Evolutionary conservation across 768 basidiomycete species (phyloP).

Genomic region (Boletus sensibilis): DNA sequence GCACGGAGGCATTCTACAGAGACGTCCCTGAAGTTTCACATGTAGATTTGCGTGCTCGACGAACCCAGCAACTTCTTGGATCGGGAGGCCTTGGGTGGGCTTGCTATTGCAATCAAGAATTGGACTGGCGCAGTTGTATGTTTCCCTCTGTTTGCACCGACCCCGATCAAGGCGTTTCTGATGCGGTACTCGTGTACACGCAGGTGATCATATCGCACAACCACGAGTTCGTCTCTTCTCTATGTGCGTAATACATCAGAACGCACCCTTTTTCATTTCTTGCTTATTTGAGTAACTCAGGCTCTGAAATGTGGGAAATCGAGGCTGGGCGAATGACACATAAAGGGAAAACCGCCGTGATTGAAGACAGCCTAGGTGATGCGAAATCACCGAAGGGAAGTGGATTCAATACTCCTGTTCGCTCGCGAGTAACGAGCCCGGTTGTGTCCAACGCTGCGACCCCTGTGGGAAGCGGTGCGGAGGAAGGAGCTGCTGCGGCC

Average conservation of each 20-base stretch:
- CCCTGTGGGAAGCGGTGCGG: conserved; percentile 76
- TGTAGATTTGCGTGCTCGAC: conserved; percentile 71
- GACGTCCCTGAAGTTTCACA: conserved; percentile 21
- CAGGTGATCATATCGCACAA: conserved; percentile 97
- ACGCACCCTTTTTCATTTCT: conserved; percentile 10
- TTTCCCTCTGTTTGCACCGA: conserved; percentile 15
- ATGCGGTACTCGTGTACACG: conserved; percentile 16
- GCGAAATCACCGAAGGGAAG: conserved; percentile 68
- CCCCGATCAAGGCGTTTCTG: conserved; percentile 13
- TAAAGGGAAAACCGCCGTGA: conserved; percentile 81
- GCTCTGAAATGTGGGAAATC: conserved; percentile 94
- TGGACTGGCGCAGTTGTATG: conserved; percentile 88
- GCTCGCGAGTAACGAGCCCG: conserved; percentile 70
- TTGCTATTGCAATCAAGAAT: conserved; percentile 92
- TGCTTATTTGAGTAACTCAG: conserved; percentile 37
- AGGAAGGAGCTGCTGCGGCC: conserved; percentile 45
- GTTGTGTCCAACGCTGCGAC: conserved; percentile 69
- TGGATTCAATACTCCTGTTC: conserved; percentile 65
- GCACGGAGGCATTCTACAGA: not conserved
- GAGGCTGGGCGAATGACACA: conserved; percentile 82
- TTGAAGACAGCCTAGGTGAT: conserved; percentile 83
- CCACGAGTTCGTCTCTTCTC: conserved; percentile 77
- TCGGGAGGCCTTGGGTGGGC: conserved; percentile 90
- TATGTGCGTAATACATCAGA: conserved; percentile 54
- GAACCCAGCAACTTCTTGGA: conserved; percentile 98